Evolutionary conservation across 345 rosid genomes (phyloP), one percentile per base, ranked within the genome.

Genomic region (Acer saccharum): DNA sequence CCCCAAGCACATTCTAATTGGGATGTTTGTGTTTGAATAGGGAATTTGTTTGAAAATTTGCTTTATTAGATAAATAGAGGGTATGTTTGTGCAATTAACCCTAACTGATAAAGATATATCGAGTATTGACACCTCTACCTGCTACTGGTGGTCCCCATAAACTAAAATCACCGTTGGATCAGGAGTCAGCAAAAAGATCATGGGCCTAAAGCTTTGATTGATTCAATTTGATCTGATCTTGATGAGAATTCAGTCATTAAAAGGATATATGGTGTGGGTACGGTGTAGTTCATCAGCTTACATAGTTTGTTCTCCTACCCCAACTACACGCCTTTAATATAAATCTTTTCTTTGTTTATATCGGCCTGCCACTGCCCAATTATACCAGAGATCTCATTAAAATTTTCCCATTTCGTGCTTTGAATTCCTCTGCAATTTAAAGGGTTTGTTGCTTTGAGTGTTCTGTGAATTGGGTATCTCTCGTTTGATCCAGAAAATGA

Each of bases 401-500:
- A 11, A 16, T 1, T 44, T 64, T 64, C 69, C 13, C 62, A 16
- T 39, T 52, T n/a, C 77, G 10, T 58, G 68, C 18, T 60, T 60
- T n/a, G 2, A 54, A 60, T 41, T 29, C 48, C 41, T 70, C 50
- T 16, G 65, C 57, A n/a, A 43, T 58, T 74, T 32, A 3, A 77
- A 60, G 83, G 81, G 86, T 71, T 65, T 71, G 61, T 70, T 29
- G 50, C 29, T 66, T 41, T 20, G 27, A 4, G 43, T 55, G 25
- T 75, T 72, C 66, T 43, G 50, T 69, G 75, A 76, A 78, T 78
- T 76, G 91, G 81, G 86, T 83, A 76, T 77, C 81, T 74, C 77
- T 86, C 79, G 71, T 79, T 82, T 18, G 67, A 72, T 76, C 71
- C 48, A 14, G 18, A 72, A 77, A 58, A 95, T 95, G 99, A 93